A percentile compares a stretch with the other conserved stretches of the same genome.
These are phyloP conservation scores for Eucalyptus curtisii DNA, from an alignment of 345 rosid species.

Conservation along the genomic window DNA sequence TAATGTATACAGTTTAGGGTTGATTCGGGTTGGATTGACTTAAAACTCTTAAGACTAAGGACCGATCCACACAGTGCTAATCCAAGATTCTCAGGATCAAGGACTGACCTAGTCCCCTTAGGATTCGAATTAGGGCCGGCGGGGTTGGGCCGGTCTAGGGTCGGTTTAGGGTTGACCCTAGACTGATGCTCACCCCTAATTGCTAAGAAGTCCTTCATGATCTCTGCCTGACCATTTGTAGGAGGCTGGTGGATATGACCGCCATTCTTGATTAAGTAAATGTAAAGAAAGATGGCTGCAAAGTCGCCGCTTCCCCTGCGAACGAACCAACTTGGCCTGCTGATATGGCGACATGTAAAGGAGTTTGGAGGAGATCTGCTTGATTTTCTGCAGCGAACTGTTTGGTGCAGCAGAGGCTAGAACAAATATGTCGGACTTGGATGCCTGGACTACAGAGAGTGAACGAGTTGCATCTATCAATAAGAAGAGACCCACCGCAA, in stretches of 20 bases:
- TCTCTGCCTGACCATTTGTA: neutral
- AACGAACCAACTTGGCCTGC: neutral
- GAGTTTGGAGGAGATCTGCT: neutral
- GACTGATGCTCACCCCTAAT: too few species aligned
- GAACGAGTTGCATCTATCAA: neutral
- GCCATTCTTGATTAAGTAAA: neutral
- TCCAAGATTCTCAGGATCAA: too few species aligned
- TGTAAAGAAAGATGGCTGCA: neutral
- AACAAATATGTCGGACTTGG: neutral
- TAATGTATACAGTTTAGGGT: too few species aligned
- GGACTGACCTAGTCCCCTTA: too few species aligned
- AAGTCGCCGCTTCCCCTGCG: neutral
- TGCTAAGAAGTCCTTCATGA: neutral
- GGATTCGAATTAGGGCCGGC: too few species aligned
- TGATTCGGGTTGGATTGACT: accelerated
- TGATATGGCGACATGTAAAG: neutral
- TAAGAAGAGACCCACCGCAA: neutral
- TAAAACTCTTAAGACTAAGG: accelerated
- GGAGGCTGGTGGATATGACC: neutral
- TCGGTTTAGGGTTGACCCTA: accelerated
- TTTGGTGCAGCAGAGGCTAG: neutral
- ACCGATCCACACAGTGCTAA: accelerated
- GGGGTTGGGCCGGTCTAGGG: accelerated
- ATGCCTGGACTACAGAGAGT: neutral
- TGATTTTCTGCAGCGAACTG: neutral